Conservation (phyloP, 129 eudicot species). For the Dittrichia graveolens region DNA sequence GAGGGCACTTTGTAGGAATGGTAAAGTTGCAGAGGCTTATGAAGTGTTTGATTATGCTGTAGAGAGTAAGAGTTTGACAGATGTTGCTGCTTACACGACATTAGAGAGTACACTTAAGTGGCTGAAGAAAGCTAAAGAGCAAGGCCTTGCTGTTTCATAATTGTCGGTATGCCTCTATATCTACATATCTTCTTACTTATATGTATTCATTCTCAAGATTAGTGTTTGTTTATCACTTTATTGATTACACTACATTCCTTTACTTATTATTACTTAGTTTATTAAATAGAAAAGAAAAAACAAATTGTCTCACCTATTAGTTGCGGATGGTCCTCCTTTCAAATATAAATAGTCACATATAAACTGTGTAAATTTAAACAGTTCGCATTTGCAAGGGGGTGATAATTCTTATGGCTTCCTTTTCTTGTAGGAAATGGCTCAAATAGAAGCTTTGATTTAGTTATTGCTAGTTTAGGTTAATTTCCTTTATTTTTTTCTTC, state of each 20-base stretch:
- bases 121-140: slow-evolving; percentile 85
- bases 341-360: background rate
- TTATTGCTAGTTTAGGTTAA: background rate
- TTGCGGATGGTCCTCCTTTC: background rate
- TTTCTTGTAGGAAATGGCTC: background rate
- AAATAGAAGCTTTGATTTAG: background rate
- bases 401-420: background rate
- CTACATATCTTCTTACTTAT: slow-evolving; percentile 6
- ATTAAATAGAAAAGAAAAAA: slow-evolving; percentile 13
- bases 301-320: slow-evolving; percentile 1
- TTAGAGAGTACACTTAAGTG: slow-evolving; percentile 88
- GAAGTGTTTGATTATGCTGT: slow-evolving; percentile 91
- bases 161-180: slow-evolving; percentile 31
- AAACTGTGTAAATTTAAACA: background rate
- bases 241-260: background rate
- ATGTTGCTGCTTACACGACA: slow-evolving; percentile 78
- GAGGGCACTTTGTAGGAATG: slow-evolving; percentile 77
- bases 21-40: slow-evolving; percentile 86
- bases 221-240: background rate
- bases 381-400: slow-evolving; percentile 5
- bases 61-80: slow-evolving; percentile 81
- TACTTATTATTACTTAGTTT: slow-evolving; percentile 1
- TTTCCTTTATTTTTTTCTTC: background rate
- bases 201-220: slow-evolving; percentile 22
- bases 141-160: slow-evolving; percentile 72